These are phyloP conservation scores for Argentina anserina DNA, from an alignment of 306 rosid species.

Conservation along the genomic window DNA sequence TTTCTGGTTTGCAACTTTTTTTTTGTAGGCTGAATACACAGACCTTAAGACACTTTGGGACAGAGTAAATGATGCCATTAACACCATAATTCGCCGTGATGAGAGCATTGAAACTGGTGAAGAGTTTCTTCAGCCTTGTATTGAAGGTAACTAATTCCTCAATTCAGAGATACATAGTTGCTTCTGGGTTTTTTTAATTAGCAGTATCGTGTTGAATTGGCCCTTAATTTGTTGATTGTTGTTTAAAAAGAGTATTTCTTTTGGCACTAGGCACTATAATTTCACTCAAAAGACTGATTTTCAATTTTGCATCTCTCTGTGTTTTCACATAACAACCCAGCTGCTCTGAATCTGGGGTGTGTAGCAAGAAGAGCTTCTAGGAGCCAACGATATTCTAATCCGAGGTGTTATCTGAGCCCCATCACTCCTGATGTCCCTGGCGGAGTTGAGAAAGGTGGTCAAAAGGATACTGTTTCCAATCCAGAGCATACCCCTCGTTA, in stretches of 20 bases:
- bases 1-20: constrained; percentile 16
- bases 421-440: constrained; percentile 22
- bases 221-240: neutral
- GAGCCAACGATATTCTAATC: constrained; percentile 53
- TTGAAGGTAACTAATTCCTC: constrained; percentile 57
- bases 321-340: constrained; percentile 30
- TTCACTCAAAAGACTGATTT: neutral
- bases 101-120: constrained; percentile 59
- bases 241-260: neutral
- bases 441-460: constrained; percentile 19
- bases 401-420: constrained; percentile 53
- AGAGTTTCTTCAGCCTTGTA: constrained; percentile 71
- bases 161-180: neutral
- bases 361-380: constrained; percentile 53
- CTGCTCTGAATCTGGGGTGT: constrained; percentile 76
- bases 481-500: constrained; percentile 19
- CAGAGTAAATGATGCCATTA: constrained; percentile 63
- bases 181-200: constrained; percentile 5
- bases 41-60: constrained; percentile 61
- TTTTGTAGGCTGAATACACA: constrained; percentile 60
- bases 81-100: constrained; percentile 59
- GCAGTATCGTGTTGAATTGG: neutral
- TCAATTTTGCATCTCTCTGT: neutral
- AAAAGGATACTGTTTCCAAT: constrained; percentile 12
- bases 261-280: neutral